Base-by-base conservation (phyloP, 169 alveolate genomes). In the Fabrea salina region DNA sequence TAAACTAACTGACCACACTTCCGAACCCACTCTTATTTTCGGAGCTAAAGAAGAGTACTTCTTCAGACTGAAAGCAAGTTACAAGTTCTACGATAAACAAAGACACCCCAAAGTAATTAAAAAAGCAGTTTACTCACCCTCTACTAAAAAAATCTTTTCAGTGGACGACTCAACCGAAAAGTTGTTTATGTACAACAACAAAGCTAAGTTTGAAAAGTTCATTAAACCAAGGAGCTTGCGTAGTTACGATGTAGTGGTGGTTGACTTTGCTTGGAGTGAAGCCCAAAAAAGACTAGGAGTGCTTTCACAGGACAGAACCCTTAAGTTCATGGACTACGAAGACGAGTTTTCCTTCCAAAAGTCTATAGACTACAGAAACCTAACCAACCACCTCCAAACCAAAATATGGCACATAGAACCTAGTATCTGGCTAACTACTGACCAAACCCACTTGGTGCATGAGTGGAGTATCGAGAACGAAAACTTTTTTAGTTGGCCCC, bases 341-440 rank as follows among this genome's bases (percentile, higher is more conserved):
- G 90, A 84, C 74, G 79, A 84, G 33, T 84, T 84, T 47, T 44
- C 57, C 2, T 84, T 72, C 53, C 87, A 84, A 53, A 84, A 84
- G 50, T 47, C 83, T 3, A 75, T 84, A 49, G 33, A 71, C 22
- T 58, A 86, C 1, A 56, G 68, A 5, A 74, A 27, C 6, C 37
- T 25, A 25, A 43, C 80, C 5, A 84, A 79, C n/a, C 74, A 59
- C n/a, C 83, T 75, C 1, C 66, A 84, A 53, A 84, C 59, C 53
- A 71, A 49, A 13, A 67, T 84, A 22, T 72, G 61, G 32, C 80
- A 75, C 68, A 75, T 75, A 16, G 90, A 84, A 30, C 82, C 61
- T n/a, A 47, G 84, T 0, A 67, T 40, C 8, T 84, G 90, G 86
- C 33, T 84, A 1, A 74, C 87, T 33, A 82, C 71, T 27, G 90